These are phyloP conservation scores for Paramecium tetraurelia DNA, from an alignment of 73 alveolate genomes.

Conservation along the genomic window DNA sequence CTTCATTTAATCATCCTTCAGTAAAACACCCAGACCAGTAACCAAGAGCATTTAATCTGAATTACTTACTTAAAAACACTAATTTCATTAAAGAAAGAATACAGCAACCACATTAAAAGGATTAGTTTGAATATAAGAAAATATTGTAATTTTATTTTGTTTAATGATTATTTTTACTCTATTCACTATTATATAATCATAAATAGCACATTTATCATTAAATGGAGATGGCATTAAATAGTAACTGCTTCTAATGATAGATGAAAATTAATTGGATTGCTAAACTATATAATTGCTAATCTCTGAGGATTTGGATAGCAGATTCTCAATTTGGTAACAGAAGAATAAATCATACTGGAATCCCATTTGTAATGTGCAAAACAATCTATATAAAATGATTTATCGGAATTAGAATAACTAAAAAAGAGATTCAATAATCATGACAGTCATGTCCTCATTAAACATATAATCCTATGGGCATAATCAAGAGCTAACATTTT, in stretches of 20 bases:
- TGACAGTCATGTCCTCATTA: neutral
- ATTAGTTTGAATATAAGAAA: neutral
- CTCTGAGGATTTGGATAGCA: conserved; percentile 11
- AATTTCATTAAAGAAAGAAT: neutral
- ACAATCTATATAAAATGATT: neutral
- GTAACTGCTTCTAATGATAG: neutral
- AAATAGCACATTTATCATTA: neutral
- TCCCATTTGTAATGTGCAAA: neutral
- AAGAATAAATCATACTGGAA: neutral
- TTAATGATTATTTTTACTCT: neutral
- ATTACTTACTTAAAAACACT: neutral
- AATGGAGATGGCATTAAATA: neutral
- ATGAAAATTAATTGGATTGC: conserved; percentile 12
- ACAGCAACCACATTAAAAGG: neutral
- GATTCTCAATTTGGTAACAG: neutral
- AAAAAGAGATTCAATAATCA: neutral
- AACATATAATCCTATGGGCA: conserved; percentile 27
- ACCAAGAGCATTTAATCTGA: neutral
- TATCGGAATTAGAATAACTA: neutral
- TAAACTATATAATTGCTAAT: neutral
- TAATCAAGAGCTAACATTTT: neutral
- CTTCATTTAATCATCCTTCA: neutral
- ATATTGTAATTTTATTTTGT: neutral
- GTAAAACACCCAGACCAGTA: neutral
- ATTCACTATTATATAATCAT: neutral